These are phyloP conservation scores for Serendipita sp. DNA, from an alignment of 768 basidiomycete species.

Conservation along the genomic window DNA sequence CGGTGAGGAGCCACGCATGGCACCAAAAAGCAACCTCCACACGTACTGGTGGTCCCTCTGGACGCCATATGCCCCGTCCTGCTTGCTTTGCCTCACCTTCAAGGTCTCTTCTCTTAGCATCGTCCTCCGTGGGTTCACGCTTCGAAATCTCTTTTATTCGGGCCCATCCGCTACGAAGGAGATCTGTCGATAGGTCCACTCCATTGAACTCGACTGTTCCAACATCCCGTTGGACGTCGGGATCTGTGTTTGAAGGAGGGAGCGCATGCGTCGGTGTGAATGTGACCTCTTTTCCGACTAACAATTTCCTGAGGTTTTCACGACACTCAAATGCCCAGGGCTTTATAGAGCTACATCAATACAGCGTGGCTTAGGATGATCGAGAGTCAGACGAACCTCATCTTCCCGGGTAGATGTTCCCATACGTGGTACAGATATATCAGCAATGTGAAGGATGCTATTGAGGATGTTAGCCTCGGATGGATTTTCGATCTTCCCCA, in stretches of 20 bases:
- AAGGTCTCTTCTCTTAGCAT: conserved; percentile 50
- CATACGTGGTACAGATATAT: conserved; percentile 68
- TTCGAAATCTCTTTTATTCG: conserved; percentile 71
- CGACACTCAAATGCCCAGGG: conserved; percentile 86
- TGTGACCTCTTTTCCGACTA: conserved; percentile 81
- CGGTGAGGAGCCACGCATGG: conserved; percentile 9
- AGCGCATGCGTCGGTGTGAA: conserved; percentile 73
- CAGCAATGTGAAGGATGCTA: conserved; percentile 82
- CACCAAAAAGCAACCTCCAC: background rate
- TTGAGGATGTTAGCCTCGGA: conserved; percentile 10
- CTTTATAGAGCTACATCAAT: conserved; percentile 24
- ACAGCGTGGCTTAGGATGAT: conserved; percentile 8
- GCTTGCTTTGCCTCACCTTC: conserved; percentile 61
- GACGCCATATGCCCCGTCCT: conserved; percentile 78
- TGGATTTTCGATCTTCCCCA: background rate
- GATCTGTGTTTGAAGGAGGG: conserved; percentile 45
- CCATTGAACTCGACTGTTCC: conserved; percentile 61
- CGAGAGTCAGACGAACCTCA: conserved; percentile 39
- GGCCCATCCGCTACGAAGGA: conserved; percentile 86
- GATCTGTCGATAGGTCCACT: conserved; percentile 53
- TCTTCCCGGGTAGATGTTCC: conserved; percentile 76
- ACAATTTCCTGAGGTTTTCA: conserved; percentile 72
- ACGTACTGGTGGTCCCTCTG: conserved; percentile 54
- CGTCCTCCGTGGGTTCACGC: conserved; percentile 68
- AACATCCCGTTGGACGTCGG: conserved; percentile 48